Evolutionary conservation across 2,329 filamentous ascomycete genomes (phyloP), one percentile per base, ranked within the genome.

Genomic region (Zalaria obscura): DNA sequence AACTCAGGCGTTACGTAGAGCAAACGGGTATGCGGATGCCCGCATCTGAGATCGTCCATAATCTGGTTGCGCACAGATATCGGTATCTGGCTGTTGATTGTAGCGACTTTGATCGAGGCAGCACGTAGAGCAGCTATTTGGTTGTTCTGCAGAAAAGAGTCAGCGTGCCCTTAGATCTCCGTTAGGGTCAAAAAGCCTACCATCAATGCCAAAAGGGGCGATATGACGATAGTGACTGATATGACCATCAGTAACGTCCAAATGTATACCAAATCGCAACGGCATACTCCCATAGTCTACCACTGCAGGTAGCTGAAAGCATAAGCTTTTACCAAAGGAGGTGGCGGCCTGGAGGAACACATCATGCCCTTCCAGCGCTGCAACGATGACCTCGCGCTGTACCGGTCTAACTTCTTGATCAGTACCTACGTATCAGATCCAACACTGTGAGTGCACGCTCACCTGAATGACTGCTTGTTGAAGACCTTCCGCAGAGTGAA

Each of bases 1-100:
- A 87, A 75, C 58, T 96, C 89, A 0, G 89, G 89, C 0, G 89
- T 96, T 4, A 96, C 87, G 55, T 96, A 96, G 9, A 96, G 76
- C 3, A 96, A 73, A 4, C 86, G 74, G 3, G 76, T 93, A 10
- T 72, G 72, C 2, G 89, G 89, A 56, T 95, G 88, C 1, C 88
- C 89, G 11, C 84, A 89, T 47, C 84, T 80, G 32, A 96, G 75
- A 54, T 96, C 89, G 41, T 75, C 73, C 40, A 89, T 71, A 47
- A 95, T 86, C 27, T 69, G 65, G 38, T 75, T 70, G 49, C 77
- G 78, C 52, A 85, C 80, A 0, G 67, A 55, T 9, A 66, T 63
- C 3, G 80, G 66, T 0, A 85, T 93, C 42, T 80, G 86, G 55
- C 85, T 86, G 58, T 95, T 95, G 51, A 95, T 80, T 1, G 84